A percentile compares a stretch with the other conserved stretches of the same genome.
phyloP scores from a whole-genome alignment of 2,329 filamentous ascomycete genomes.

The Neopestalotiopsis clavispora region DNA sequence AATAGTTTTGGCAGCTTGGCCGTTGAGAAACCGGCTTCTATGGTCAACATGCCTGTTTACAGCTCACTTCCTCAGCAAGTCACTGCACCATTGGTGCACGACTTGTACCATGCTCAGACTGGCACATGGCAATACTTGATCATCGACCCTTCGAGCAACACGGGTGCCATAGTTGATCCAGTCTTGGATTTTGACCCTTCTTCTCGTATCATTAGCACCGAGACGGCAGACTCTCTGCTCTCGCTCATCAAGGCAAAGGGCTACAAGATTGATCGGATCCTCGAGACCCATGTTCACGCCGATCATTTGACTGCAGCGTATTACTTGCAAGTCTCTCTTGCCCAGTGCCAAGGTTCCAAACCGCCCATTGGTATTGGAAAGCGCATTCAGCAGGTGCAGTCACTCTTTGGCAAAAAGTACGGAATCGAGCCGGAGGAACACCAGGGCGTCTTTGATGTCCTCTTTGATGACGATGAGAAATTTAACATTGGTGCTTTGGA shows the following conservation, averaged over 20 bases:
- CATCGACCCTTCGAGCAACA: conserved; percentile 43
- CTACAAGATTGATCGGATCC: conserved; percentile 49
- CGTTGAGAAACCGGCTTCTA: background rate
- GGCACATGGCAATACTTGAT: conserved; percentile 56
- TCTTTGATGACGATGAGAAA: background rate
- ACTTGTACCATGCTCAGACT: conserved; percentile 24
- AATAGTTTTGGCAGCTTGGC: background rate
- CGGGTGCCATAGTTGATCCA: conserved; percentile 55
- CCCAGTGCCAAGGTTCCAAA: background rate
- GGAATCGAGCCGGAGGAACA: background rate
- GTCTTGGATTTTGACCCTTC: conserved; percentile 52
- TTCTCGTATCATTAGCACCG: conserved; percentile 50
- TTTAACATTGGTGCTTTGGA: background rate
- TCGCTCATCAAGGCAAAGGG: conserved; percentile 43
- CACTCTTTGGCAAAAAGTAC: background rate
- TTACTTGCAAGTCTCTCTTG: conserved; percentile 23
- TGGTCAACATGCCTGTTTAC: background rate
- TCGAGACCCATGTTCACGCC: conserved; percentile 68
- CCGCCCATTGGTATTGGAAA: background rate
- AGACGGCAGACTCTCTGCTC: conserved; percentile 57
- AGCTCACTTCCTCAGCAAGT: background rate
- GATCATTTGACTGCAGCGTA: conserved; percentile 60
- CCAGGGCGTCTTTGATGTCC: background rate
- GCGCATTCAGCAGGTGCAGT: background rate
- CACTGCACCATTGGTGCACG: background rate